These are phyloP conservation scores for Hippophae tibetana DNA, from an alignment of 306 rosid genomes.

Conservation along the genomic window DNA sequence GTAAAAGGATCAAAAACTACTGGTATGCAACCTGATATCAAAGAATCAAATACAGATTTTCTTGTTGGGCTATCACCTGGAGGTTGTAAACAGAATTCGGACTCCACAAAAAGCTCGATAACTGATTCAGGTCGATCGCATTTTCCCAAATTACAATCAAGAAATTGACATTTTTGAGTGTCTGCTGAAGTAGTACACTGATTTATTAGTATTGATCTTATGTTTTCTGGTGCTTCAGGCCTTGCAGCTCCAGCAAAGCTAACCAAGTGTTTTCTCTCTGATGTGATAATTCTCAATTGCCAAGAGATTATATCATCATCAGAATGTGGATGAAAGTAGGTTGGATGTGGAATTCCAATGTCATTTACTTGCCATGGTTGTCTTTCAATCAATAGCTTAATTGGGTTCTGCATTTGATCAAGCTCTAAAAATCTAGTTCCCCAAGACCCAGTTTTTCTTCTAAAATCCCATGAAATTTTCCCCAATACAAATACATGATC, in stretches of 20 bases:
- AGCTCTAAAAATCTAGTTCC: conserved; percentile 55
- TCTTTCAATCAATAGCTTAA: conserved; percentile 63
- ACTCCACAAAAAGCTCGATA: conserved; percentile 45
- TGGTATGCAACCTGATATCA: conserved; percentile 61
- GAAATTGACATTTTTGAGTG: conserved; percentile 33
- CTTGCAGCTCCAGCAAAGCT: conserved; percentile 60
- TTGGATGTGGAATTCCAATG: conserved; percentile 72
- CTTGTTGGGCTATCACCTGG: conserved; percentile 74
- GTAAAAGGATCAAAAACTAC: conserved; percentile 62
- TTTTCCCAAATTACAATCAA: conserved; percentile 34
- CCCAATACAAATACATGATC: conserved; percentile 74
- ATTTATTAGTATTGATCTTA: conserved; percentile 44
- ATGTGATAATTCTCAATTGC: conserved; percentile 43
- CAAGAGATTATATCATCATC: conserved; percentile 48
- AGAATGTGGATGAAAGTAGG: conserved; percentile 61
- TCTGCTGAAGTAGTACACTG: conserved; percentile 37
- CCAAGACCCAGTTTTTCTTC: conserved; percentile 43
- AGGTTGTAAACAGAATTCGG: conserved; percentile 74
- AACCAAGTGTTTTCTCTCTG: conserved; percentile 29
- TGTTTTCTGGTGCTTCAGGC: conserved; percentile 33
- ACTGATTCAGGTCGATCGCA: conserved; percentile 39
- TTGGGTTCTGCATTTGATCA: conserved; percentile 52
- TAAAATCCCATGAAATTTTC: conserved; percentile 75
- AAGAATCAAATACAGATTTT: conserved; percentile 58
- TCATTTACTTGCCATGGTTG: conserved; percentile 74